These are phyloP conservation scores for Anisodus acutangulus DNA, from an alignment of 257 asterid species.

Conservation along the genomic window DNA sequence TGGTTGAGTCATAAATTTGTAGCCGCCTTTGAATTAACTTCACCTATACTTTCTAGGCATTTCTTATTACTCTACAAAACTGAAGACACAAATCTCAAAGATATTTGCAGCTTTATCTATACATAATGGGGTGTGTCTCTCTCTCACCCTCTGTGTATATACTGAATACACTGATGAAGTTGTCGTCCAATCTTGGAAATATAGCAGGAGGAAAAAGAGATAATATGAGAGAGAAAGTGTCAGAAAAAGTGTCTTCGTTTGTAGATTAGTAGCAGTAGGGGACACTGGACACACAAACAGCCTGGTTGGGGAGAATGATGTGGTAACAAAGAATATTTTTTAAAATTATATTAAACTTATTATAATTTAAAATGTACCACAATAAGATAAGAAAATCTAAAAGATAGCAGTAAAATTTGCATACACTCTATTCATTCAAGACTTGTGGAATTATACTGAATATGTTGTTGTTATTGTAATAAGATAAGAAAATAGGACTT, in stretches of 20 bases:
- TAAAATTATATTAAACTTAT: too few relatives aligned
- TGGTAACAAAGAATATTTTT: too few relatives aligned
- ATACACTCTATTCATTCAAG: too few relatives aligned
- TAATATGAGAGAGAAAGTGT: conserved; percentile 45
- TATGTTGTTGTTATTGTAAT: too few relatives aligned
- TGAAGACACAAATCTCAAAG: conserved; percentile 56
- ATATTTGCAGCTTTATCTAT: conserved; percentile 30
- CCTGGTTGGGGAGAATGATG: too few relatives aligned
- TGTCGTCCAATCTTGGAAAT: conserved; percentile 60
- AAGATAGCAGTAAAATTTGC: too few relatives aligned
- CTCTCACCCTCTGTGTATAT: conserved; percentile 31
- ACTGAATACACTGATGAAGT: conserved; percentile 59
- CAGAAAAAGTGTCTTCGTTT: conserved; percentile 26
- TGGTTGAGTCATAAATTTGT: conserved; percentile 42
- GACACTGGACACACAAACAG: too few relatives aligned
- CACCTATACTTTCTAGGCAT: conserved; percentile 22
- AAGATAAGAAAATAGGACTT: too few relatives aligned
- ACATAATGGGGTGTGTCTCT: too few relatives aligned
- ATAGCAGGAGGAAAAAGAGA: conserved; percentile 44
- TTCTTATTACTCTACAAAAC: not conserved
- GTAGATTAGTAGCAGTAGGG: not conserved
- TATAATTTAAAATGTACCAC: too few relatives aligned
- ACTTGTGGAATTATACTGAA: too few relatives aligned
- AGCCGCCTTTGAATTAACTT: conserved; percentile 86
- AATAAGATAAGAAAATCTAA: too few relatives aligned